Conservation (phyloP, 805 yeast genomes). For the Wickerhamiella nectarea region DNA sequence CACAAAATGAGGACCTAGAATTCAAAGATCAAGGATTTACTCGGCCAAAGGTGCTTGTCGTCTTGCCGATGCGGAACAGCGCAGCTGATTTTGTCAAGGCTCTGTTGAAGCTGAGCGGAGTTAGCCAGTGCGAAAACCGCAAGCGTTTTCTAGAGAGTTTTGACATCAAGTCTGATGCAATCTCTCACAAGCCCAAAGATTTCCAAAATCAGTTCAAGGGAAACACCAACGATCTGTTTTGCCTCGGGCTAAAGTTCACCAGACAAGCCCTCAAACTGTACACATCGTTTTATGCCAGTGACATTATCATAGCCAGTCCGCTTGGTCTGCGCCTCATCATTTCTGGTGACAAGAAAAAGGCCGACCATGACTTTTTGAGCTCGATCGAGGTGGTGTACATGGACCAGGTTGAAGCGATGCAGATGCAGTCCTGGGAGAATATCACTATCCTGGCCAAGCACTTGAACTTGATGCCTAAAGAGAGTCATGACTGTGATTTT, state of each 20-base stretch:
- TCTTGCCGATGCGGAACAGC: conserved; percentile 72
- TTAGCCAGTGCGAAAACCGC: conserved; percentile 67
- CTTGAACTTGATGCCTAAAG: conserved; percentile 63
- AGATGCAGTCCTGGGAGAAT: conserved; percentile 91
- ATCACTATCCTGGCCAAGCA: conserved; percentile 51
- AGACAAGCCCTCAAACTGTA: conserved; percentile 75
- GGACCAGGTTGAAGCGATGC: conserved; percentile 75
- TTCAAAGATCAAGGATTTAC: conserved; percentile 90
- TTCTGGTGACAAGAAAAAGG: conserved; percentile 43
- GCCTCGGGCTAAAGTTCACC: conserved; percentile 81
- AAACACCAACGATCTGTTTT: conserved; percentile 81
- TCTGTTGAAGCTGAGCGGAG: conserved; percentile 47
- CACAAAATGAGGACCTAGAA: conserved; percentile 22
- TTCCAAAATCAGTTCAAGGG: conserved; percentile 72
- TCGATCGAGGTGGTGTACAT: conserved; percentile 72
- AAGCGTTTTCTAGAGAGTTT: conserved; percentile 64
- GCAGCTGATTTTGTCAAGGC: conserved; percentile 56
- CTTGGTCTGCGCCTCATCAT: conserved; percentile 71
- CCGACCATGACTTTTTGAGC: conserved; percentile 69
- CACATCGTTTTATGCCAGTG: conserved; percentile 72
- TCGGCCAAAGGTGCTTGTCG: conserved; percentile 71
- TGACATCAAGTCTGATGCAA: conserved; percentile 35
- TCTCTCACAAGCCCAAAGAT: conserved; percentile 62
- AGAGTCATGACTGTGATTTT: conserved; percentile 76
- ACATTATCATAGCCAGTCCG: conserved; percentile 82